Evolutionary conservation across 176 grass and related monocot species (phyloP).

Genomic region (Pharus latifolius): DNA sequence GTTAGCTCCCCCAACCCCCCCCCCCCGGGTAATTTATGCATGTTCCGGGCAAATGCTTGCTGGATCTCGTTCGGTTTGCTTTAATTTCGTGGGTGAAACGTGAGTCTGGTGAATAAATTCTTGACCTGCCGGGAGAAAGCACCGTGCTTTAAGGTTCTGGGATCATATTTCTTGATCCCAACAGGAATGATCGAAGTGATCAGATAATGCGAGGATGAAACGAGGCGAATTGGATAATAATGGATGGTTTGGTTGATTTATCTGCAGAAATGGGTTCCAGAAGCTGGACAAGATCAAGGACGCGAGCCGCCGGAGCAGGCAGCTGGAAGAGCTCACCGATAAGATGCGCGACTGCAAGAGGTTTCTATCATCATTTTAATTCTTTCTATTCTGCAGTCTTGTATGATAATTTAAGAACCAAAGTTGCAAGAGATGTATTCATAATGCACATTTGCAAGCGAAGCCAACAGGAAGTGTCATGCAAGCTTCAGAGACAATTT

Average conservation of each 20-base stretch:
- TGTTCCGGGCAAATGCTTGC: neutral
- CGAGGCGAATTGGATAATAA: neutral
- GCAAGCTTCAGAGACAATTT: too few species aligned
- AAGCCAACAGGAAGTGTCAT: too few species aligned
- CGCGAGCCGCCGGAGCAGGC: conserved; percentile 66
- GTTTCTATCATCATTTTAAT: conserved; percentile 16
- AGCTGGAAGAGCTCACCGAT: conserved; percentile 83
- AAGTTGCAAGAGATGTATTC: too few species aligned
- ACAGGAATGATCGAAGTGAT: neutral
- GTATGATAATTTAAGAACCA: too few species aligned
- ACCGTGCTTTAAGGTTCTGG: neutral
- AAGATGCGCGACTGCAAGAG: conserved; percentile 98
- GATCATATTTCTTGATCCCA: neutral
- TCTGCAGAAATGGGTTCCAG: conserved; percentile 85
- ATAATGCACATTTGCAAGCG: too few species aligned
- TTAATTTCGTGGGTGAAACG: neutral
- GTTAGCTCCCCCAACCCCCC: too few species aligned
- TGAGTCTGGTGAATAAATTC: neutral
- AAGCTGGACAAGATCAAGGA: conserved; percentile 99
- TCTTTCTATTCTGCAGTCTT: too few species aligned
- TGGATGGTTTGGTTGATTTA: neutral
- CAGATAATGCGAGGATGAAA: neutral
- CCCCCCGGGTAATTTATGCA: neutral
- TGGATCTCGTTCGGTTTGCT: conserved; percentile 5
- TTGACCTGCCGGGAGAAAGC: neutral